Conservation (phyloP, 192 early-diverging fungal species). For the Coemansia sp. region DNA sequence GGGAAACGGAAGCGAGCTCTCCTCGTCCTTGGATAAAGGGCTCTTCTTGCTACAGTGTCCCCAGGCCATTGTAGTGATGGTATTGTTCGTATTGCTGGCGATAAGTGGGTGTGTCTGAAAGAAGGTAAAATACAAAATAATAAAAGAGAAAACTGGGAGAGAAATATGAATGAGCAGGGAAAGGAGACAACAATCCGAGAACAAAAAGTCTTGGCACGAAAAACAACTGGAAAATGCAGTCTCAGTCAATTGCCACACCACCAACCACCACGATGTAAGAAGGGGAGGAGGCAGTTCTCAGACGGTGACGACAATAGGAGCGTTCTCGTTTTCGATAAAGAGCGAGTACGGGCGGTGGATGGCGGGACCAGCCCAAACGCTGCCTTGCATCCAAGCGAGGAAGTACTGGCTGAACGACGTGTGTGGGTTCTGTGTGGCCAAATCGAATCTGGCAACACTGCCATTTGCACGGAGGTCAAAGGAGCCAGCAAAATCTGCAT, state of each 20-base stretch:
- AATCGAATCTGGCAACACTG: slow-evolving; percentile 23
- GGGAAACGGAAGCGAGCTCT: neutral
- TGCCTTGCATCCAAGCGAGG: slow-evolving; percentile 21
- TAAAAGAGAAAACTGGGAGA: neutral
- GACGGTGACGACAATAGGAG: slow-evolving; percentile 21
- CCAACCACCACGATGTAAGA: too few relatives aligned
- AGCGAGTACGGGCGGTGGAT: slow-evolving; percentile 5
- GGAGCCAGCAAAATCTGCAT: slow-evolving; percentile 17
- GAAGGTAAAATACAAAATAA: neutral
- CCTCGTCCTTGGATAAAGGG: neutral
- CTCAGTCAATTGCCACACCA: neutral
- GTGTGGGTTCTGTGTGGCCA: slow-evolving; percentile 3
- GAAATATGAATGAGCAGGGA: too few relatives aligned
- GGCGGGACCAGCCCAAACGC: slow-evolving; percentile 11
- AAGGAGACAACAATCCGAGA: too few relatives aligned
- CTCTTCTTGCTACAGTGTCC: neutral
- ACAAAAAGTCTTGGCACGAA: too few relatives aligned
- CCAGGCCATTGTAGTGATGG: neutral
- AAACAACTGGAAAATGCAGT: too few relatives aligned
- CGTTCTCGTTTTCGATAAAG: slow-evolving; percentile 16
- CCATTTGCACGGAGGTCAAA: slow-evolving; percentile 30
- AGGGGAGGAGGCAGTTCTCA: neutral
- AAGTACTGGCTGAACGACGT: slow-evolving; percentile 6
- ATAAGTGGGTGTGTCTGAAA: too few relatives aligned
- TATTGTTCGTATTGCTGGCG: neutral